Evolutionary conservation across 2,329 filamentous ascomycete species (phyloP).

Genomic region (Didymellaceae sp.): DNA sequence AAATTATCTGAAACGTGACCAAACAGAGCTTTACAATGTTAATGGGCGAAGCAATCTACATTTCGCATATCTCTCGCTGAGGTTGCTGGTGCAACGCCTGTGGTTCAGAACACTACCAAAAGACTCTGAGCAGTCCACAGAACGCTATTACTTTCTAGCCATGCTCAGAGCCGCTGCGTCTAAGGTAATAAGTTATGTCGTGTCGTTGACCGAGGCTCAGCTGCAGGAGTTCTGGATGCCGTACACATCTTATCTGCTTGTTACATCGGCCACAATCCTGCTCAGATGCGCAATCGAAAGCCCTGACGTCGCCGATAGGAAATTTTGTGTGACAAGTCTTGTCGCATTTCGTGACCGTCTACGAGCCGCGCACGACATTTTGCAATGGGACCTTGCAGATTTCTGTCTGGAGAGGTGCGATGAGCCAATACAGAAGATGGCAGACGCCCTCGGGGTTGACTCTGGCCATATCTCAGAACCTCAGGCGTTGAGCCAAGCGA

Average conservation of each 20-base stretch:
- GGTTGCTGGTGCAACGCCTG: conserved; percentile 22
- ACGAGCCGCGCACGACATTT: conserved; percentile 10
- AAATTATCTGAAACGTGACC: conserved; percentile 1
- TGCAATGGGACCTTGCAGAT: conserved; percentile 28
- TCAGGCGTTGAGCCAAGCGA: neutral
- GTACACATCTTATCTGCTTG: conserved; percentile 27
- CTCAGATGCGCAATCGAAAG: conserved; percentile 26
- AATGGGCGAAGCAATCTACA: conserved; percentile 28
- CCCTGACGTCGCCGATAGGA: conserved; percentile 15
- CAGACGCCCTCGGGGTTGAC: conserved; percentile 14
- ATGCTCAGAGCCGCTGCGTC: conserved; percentile 20
- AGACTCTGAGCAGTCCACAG: neutral
- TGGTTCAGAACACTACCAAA: conserved; percentile 17
- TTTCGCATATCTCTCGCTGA: conserved; percentile 26
- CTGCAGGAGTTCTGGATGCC: conserved; percentile 32
- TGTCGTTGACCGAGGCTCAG: conserved; percentile 15
- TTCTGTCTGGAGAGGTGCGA: conserved; percentile 29
- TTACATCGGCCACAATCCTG: conserved; percentile 26
- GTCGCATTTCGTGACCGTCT: conserved; percentile 17
- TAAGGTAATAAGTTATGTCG: conserved; percentile 14
- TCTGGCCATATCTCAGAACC: neutral
- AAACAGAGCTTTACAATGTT: neutral
- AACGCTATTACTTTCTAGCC: conserved; percentile 21
- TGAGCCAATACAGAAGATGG: conserved; percentile 29
- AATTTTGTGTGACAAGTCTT: conserved; percentile 12